Conservation (phyloP, 495 filamentous ascomycete genomes). For the Friedmanniomyces simplex region DNA sequence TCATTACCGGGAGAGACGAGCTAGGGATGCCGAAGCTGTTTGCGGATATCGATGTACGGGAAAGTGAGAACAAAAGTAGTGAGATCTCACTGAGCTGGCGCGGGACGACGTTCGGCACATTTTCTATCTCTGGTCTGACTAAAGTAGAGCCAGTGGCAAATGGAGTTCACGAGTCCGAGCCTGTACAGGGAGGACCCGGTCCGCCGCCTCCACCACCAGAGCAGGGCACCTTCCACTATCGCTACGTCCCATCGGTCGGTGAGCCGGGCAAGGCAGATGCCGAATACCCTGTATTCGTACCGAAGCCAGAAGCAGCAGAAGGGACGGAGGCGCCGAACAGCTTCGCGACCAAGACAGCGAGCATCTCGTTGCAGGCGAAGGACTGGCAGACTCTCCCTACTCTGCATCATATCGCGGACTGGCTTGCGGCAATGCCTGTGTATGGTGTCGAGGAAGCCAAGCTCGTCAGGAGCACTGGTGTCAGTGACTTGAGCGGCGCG, state of each 20-base stretch:
- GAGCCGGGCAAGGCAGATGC: constrained; percentile 36
- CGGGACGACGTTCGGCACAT: constrained; percentile 6
- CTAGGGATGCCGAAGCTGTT: constrained; percentile 36
- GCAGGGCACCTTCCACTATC: constrained; percentile 35
- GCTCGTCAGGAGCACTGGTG: constrained; percentile 41
- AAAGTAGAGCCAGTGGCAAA: not conserved
- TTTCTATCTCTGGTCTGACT: not conserved
- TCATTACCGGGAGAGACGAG: constrained; percentile 21
- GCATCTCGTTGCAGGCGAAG: constrained; percentile 29
- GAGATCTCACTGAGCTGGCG: constrained; percentile 8
- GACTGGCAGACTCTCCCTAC: constrained; percentile 44
- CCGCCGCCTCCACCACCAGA: constrained; percentile 21
- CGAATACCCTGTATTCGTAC: constrained; percentile 38
- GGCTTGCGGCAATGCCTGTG: constrained; percentile 43
- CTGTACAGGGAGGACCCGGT: constrained; percentile 1
- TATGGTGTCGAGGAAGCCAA: constrained; percentile 43
- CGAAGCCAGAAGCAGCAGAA: constrained; percentile 25
- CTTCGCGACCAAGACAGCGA: constrained; percentile 33
- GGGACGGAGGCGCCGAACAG: constrained; percentile 23
- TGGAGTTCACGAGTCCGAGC: not conserved
- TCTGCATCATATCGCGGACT: constrained; percentile 42
- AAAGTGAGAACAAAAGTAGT: constrained; percentile 22
- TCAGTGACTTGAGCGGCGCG: constrained; percentile 38
- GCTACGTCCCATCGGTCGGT: constrained; percentile 41
- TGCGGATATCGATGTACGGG: constrained; percentile 37